These are phyloP conservation scores for Endocladia muricata DNA, from an alignment of 31 red algal species.

Conservation along the genomic window DNA sequence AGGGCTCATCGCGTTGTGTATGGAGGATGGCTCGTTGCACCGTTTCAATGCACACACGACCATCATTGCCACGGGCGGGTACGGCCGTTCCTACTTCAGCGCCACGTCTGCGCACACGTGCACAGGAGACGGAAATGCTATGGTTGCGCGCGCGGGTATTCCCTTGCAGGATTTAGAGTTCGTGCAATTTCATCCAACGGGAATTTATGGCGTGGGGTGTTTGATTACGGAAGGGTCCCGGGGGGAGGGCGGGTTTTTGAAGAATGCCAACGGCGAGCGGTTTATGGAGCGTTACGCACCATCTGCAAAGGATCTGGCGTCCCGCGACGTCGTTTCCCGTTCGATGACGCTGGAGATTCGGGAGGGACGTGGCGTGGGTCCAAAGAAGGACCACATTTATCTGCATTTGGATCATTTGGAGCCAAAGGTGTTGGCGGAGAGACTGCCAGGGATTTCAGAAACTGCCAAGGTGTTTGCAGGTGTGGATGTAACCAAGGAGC, in stretches of 20 bases:
- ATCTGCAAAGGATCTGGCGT: conserved; percentile 94
- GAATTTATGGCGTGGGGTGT: conserved; percentile 97
- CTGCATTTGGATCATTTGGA: conserved; percentile 92
- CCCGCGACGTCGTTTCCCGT: conserved; percentile 92
- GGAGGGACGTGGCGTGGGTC: conserved; percentile 89
- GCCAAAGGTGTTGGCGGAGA: conserved; percentile 61
- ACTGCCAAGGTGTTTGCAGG: conserved; percentile 93
- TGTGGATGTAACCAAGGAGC: conserved; percentile 94
- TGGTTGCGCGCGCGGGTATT: conserved; percentile 87
- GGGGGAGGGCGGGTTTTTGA: conserved; percentile 92
- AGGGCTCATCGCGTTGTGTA: conserved; percentile 81
- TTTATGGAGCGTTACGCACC: conserved; percentile 99
- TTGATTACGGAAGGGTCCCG: conserved; percentile 93
- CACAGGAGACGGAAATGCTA: conserved; percentile 96
- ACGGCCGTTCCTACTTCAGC: conserved; percentile 90
- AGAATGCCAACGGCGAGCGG: conserved; percentile 87
- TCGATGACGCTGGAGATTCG: conserved; percentile 94
- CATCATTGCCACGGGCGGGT: conserved; percentile 90
- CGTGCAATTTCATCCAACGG: conserved; percentile 99
- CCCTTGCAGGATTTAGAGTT: conserved; percentile 95
- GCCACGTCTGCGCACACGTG: conserved; percentile 95
- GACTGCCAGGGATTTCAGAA: conserved; percentile 90
- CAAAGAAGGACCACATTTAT: conserved; percentile 89
- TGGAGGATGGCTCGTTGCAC: conserved; percentile 98
- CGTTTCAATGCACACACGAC: conserved; percentile 85